A percentile compares a stretch with the other conserved stretches of the same genome.
Evolutionary conservation across 2,329 filamentous ascomycete genomes (phyloP).

Genomic region (Teratosphaeria pseudoeucalypti): DNA sequence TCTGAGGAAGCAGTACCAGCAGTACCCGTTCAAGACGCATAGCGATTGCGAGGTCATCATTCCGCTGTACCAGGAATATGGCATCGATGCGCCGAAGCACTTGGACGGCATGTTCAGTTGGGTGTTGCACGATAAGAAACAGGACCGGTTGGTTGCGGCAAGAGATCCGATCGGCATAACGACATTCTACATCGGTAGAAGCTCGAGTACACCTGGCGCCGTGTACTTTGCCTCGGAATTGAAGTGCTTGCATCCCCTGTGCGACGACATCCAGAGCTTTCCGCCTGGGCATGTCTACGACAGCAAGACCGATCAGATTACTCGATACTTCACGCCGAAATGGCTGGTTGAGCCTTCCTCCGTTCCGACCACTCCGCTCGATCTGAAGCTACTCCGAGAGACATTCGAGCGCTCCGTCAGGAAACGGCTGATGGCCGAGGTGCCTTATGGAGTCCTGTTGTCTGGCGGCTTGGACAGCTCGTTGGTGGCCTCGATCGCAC

Average conservation of each 20-base stretch:
- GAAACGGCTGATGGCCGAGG: slow-evolving; percentile 97
- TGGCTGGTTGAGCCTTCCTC: slow-evolving; percentile 76
- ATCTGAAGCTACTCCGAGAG: slow-evolving; percentile 71
- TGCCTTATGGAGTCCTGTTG: slow-evolving; percentile 90
- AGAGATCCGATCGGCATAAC: slow-evolving; percentile 95
- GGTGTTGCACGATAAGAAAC: slow-evolving; percentile 90
- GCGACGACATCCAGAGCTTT: slow-evolving; percentile 90
- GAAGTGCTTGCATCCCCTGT: slow-evolving; percentile 85
- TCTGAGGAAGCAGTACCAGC: slow-evolving; percentile 76
- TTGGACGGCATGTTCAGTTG: slow-evolving; percentile 99
- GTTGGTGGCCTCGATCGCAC: slow-evolving; percentile 87
- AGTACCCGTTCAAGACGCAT: slow-evolving; percentile 95
- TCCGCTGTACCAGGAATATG: slow-evolving; percentile 88
- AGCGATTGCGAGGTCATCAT: slow-evolving; percentile 99
- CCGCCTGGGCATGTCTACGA: slow-evolving; percentile 94
- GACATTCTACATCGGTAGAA: slow-evolving; percentile 90
- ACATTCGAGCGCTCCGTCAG: slow-evolving; percentile 83
- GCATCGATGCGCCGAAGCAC: slow-evolving; percentile 79
- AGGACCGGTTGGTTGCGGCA: slow-evolving; percentile 85
- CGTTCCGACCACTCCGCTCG: slow-evolving; percentile 68
- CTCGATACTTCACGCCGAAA: slow-evolving; percentile 78
- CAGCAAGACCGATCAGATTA: slow-evolving; percentile 76
- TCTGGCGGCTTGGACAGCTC: slow-evolving; percentile 95
- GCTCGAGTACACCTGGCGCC: slow-evolving; percentile 67
- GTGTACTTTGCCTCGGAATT: slow-evolving; percentile 96